phyloP scores from a whole-genome alignment of 2,329 filamentous ascomycete species.

The Nemania bipapillata region DNA sequence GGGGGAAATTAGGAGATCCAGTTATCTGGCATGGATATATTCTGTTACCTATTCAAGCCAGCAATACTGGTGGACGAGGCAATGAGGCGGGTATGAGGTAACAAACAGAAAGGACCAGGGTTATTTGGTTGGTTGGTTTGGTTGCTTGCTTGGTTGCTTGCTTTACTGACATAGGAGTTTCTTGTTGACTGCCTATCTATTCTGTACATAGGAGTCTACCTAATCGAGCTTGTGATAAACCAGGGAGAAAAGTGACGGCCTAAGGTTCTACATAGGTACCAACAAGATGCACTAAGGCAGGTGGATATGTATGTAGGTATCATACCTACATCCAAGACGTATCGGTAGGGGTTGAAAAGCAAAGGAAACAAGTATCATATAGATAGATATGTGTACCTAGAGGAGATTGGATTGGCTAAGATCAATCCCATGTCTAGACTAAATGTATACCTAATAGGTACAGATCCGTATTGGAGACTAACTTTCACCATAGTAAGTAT shows the following conservation, averaged over 20 bases:
- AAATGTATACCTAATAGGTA: not conserved
- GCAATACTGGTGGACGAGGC: not conserved
- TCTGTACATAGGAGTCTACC: no score
- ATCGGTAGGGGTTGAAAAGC: not conserved
- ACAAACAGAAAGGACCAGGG: not conserved
- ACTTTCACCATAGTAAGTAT: constrained; percentile 4
- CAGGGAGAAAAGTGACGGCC: not conserved
- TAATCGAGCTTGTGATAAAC: constrained; percentile 14
- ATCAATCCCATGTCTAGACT: not conserved
- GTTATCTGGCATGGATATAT: constrained; percentile 2
- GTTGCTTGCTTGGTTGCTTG: no score
- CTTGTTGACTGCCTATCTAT: not conserved
- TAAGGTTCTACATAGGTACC: not conserved
- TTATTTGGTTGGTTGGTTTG: not conserved
- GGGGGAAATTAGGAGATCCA: not conserved
- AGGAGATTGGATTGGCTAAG: no score
- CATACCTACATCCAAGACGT: not conserved
- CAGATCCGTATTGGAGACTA: no score
- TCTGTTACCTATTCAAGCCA: constrained; percentile 11
- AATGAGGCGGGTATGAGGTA: not conserved
- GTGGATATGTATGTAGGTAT: not conserved
- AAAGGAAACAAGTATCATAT: not conserved
- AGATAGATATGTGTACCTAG: no score
- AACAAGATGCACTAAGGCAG: not conserved
- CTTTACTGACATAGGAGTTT: not conserved